A percentile compares a stretch with the other conserved stretches of the same genome.
phyloP scores from a whole-genome alignment of 78 protist genomes.

The Dictyostelium capitatum region DNA sequence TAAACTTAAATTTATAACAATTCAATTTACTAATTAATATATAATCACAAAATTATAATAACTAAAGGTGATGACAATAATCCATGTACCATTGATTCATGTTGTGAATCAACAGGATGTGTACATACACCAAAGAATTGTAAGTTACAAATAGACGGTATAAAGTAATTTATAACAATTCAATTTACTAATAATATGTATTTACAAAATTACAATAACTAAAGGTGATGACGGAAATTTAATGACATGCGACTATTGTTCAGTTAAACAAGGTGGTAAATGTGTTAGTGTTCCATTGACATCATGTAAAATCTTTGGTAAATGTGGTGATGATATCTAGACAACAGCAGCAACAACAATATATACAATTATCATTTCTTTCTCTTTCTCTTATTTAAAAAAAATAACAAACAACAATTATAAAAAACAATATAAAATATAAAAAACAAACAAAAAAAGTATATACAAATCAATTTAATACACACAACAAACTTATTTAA shows the following conservation, averaged over 20 bases:
- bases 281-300: background rate
- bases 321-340: slow-evolving; percentile 31
- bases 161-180: slow-evolving; percentile 19
- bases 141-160: background rate
- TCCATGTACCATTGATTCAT: background rate
- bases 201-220: too few relatives aligned
- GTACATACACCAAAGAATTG: background rate
- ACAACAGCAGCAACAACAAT: background rate
- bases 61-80: background rate
- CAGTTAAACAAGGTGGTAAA: background rate
- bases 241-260: background rate
- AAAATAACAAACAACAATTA: background rate
- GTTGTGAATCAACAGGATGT: slow-evolving; percentile 19
- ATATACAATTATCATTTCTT: background rate
- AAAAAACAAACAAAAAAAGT: too few relatives aligned
- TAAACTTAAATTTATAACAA: too few relatives aligned
- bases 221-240: background rate
- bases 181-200: too few relatives aligned
- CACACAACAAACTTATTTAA: too few relatives aligned
- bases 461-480: too few relatives aligned
- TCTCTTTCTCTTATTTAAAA: too few relatives aligned
- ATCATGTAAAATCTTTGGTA: background rate
- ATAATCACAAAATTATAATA: too few relatives aligned
- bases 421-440: too few relatives aligned
- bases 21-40: too few relatives aligned